Conservation (phyloP, 805 yeast species). For the Cyberlindnera suaveolens region DNA sequence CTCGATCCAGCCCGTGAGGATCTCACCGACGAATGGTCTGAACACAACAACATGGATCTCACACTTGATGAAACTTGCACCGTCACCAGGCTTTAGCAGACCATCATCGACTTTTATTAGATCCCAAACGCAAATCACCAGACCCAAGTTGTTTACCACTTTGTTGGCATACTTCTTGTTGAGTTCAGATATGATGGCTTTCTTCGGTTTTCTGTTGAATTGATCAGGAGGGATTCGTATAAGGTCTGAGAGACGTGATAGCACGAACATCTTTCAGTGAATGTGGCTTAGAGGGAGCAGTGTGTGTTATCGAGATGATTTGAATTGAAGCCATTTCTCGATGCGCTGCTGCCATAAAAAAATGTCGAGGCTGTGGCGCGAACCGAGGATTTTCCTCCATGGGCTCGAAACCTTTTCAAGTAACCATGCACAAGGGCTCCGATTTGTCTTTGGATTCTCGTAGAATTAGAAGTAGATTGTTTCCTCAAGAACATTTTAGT, state of each 20-base stretch:
- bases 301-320: too few species aligned
- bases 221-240: constrained; percentile 85
- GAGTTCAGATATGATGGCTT: constrained; percentile 73
- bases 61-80: constrained; percentile 74
- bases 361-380: too few species aligned
- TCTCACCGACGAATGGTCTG: constrained; percentile 93
- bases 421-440: too few species aligned
- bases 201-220: constrained; percentile 64
- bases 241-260: constrained; percentile 75
- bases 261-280: constrained; percentile 60
- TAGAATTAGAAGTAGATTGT: too few species aligned
- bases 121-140: constrained; percentile 83
- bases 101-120: constrained; percentile 81
- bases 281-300: too few species aligned
- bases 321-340: neutral
- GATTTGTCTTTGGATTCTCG: too few species aligned
- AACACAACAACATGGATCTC: constrained; percentile 73
- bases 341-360: neutral
- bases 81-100: constrained; percentile 88
- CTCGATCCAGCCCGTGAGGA: constrained; percentile 87
- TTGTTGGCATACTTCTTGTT: constrained; percentile 83
- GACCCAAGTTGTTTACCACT: constrained; percentile 76
- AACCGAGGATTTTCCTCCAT: too few species aligned
- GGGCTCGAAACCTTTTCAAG: too few species aligned
- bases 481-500: too few species aligned